A percentile compares a stretch with the other conserved stretches of the same genome.
Evolutionary conservation across 345 rosid species (phyloP).

Genomic region (Eucalyptus polybractea): DNA sequence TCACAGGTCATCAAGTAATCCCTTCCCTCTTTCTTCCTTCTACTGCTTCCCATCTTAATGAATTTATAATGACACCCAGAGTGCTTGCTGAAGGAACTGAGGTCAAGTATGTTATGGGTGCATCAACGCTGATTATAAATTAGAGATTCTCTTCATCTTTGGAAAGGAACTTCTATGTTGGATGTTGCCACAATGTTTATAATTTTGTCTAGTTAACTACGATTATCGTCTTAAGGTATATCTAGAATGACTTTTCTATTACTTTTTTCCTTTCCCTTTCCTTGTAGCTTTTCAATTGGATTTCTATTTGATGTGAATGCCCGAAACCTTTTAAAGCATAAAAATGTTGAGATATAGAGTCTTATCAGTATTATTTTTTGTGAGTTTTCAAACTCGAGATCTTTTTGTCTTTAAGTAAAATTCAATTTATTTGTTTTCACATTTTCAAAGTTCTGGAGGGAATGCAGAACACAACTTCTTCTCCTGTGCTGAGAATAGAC

Average conservation of each 20-base stretch:
- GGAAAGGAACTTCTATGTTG: not conserved
- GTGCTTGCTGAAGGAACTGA: not conserved
- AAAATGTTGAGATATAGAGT: not conserved
- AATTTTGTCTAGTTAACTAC: not conserved
- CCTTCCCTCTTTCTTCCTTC: not conserved
- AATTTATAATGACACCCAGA: not conserved
- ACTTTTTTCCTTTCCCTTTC: not conserved
- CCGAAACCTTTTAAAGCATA: not conserved
- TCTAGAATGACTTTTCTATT: not conserved
- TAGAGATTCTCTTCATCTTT: not conserved
- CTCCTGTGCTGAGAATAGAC: not conserved
- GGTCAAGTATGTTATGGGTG: not conserved
- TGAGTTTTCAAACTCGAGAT: not conserved
- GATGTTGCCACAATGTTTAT: not conserved
- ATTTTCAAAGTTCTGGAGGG: not conserved
- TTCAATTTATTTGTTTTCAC: not conserved
- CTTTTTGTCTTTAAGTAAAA: not conserved
- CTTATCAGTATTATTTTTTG: not conserved
- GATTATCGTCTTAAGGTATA: not conserved
- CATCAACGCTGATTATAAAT: not conserved
- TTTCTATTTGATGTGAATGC: not conserved
- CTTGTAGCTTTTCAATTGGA: not conserved
- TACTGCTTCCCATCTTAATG: not conserved
- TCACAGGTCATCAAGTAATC: not conserved
- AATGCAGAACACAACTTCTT: not conserved